Base-by-base conservation (phyloP, 1,139 yeast species). In the Yueomyces sp. region DNA sequence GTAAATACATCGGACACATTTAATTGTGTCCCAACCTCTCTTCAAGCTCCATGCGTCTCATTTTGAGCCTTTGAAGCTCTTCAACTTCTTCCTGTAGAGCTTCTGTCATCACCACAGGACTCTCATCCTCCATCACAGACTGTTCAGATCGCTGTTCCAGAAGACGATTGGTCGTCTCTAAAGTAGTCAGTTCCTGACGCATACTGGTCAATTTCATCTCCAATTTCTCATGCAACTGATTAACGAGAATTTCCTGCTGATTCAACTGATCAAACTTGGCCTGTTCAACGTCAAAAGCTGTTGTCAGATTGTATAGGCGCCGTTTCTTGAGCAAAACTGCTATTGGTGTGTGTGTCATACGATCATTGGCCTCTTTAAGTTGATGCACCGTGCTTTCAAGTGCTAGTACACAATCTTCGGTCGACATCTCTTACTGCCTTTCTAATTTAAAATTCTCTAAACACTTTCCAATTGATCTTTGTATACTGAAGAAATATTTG, bases 191-290 rank as follows among this genome's bases (percentile, higher is more conserved):
- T 44, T 63, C 65, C n/a, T 53, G 53, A 30, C 65, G 60, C 32
- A 64, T 61, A 37, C 65, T 54, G 36, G 59, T 62, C 44, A 63
- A 48, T 41, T 62, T 65, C 8, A 50, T 50, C 41, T 72, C 39
- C 27, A 70, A 68, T 38, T 56, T 57, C 41, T 63, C 66, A n/a
- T 71, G 51, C 41, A 64, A 49, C 2, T 70, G 70, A 36, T 63
- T 65, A 2, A 66, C 53, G 39, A 62, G 66, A 41, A 56, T 57
- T 36, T 54, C 56, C n/a, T 33, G 35, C 35, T 33, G 35, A 4
- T 33, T 5, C 19, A 33, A 4, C 19, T 65, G 48, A n/a, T 59
- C 65, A 29, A 58, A 48, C 35, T 61, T 60, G 0, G 69, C 67
- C 25, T 55, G 51, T 34, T 52, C 55, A n/a, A 67, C 53, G 43